A percentile compares a stretch with the other conserved stretches of the same genome.
phyloP scores from a whole-genome alignment of 1,284 basidiomycete species.

The Takashimella koratensis region DNA sequence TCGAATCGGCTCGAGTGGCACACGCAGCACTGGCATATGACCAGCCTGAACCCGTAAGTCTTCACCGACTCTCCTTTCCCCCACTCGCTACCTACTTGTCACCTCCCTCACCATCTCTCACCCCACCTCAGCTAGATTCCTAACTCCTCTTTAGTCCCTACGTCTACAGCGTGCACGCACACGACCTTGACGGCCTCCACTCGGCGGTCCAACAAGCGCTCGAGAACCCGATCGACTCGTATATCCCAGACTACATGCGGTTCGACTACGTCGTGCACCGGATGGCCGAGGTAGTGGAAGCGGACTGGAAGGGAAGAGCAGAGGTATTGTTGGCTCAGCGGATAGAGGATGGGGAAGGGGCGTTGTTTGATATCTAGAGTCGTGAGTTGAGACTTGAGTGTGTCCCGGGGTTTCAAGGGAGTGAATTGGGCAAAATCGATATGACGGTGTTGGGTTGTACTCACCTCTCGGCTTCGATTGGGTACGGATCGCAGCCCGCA shows the following conservation, averaged over 20 bases:
- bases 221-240: slow-evolving; percentile 29
- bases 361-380: not conserved
- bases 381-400: too few relatives aligned
- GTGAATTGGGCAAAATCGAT: too few relatives aligned
- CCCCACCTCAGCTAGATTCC: not conserved
- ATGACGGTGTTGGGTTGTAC: too few relatives aligned
- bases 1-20: slow-evolving; percentile 40
- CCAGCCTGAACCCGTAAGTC: slow-evolving; percentile 35
- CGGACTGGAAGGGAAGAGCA: slow-evolving; percentile 27
- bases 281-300: slow-evolving; percentile 26
- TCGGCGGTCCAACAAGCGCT: slow-evolving; percentile 27
- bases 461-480: too few relatives aligned
- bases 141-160: slow-evolving; percentile 39
- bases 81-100: too few relatives aligned
- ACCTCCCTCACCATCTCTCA: not conserved
- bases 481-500: too few relatives aligned
- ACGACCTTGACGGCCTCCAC: slow-evolving; percentile 27
- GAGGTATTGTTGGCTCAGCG: slow-evolving; percentile 20
- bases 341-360: slow-evolving; percentile 7
- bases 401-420: too few relatives aligned
- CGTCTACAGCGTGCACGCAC: slow-evolving; percentile 46
- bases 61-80: not conserved
- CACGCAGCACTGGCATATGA: slow-evolving; percentile 47
- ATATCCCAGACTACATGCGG: slow-evolving; percentile 26
- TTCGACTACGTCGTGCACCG: slow-evolving; percentile 19